These are phyloP conservation scores for Pythium rishiriense DNA, from an alignment of 352 stramenopile genomes.

Conservation along the genomic window DNA sequence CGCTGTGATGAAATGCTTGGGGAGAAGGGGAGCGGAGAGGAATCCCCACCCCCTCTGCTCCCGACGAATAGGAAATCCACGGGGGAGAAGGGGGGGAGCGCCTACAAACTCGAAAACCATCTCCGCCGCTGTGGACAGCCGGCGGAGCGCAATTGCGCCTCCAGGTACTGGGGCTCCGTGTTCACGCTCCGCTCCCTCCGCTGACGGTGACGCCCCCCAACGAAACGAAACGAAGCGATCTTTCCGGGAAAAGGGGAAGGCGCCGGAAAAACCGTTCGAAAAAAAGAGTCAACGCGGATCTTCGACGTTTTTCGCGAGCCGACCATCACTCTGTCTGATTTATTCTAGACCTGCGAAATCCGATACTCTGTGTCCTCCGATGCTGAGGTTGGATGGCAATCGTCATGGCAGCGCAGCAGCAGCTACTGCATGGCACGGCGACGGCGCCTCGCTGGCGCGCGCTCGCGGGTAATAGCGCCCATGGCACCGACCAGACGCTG, in stretches of 20 bases:
- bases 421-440: not conserved
- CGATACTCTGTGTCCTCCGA: not conserved
- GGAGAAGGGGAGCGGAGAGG: not conserved
- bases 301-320: not conserved
- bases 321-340: constrained; percentile 21
- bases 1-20: not conserved
- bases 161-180: not conserved
- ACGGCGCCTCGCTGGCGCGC: not conserved
- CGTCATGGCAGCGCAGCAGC: constrained; percentile 1
- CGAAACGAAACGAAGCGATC: constrained; percentile 13
- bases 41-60: too few relatives aligned
- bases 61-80: too few relatives aligned
- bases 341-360: constrained; percentile 1
- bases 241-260: constrained; percentile 14
- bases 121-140: not conserved
- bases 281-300: constrained; percentile 2
- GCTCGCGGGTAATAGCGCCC: too few relatives aligned
- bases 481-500: not conserved
- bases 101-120: not conserved
- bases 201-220: too few relatives aligned
- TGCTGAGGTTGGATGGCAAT: not conserved
- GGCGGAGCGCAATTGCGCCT: constrained; percentile 2
- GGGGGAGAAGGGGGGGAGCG: not conserved
- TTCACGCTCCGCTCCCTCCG: too few relatives aligned
- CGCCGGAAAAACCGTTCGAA: constrained; percentile 7